A percentile compares a stretch with the other conserved stretches of the same genome.
Evolutionary conservation across 441 rosid species (phyloP).

Genomic region (Populus trichocarpa): DNA sequence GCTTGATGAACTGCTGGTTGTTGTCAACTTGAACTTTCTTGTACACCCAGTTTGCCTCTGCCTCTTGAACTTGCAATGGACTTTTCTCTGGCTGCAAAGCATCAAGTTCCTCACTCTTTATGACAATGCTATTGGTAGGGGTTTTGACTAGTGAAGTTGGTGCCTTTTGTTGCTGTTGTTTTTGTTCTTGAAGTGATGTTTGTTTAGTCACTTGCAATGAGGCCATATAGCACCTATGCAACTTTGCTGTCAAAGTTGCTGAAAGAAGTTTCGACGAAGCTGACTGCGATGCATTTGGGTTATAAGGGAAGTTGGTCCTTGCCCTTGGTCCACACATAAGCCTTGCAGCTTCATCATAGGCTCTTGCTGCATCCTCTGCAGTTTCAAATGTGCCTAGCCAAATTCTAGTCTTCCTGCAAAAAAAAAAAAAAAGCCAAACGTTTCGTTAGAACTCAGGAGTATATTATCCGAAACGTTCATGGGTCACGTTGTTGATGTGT

Average conservation of each 20-base stretch:
- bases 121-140: conserved; percentile 22
- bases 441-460: not conserved
- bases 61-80: conserved; percentile 32
- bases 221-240: conserved; percentile 86
- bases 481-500: not conserved
- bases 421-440: conserved; percentile 1
- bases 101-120: conserved; percentile 24
- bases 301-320: conserved; percentile 85
- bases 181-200: conserved; percentile 24
- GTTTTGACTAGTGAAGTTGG: conserved; percentile 17
- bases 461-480: not conserved
- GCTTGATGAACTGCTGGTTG: conserved; percentile 36
- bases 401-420: too few species aligned
- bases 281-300: conserved; percentile 69
- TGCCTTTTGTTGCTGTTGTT: conserved; percentile 21
- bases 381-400: too few species aligned
- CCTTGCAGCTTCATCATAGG: conserved; percentile 95
- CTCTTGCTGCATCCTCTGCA: conserved; percentile 55
- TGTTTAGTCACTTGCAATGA: conserved; percentile 77
- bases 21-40: conserved; percentile 35
- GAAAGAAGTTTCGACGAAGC: conserved; percentile 89
- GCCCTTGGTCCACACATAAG: conserved; percentile 95
- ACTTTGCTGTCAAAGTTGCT: conserved; percentile 81
- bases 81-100: conserved; percentile 24
- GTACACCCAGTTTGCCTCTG: conserved; percentile 36